Evolutionary conservation across 768 basidiomycete species (phyloP).

Genomic region (Amanita inopinata): DNA sequence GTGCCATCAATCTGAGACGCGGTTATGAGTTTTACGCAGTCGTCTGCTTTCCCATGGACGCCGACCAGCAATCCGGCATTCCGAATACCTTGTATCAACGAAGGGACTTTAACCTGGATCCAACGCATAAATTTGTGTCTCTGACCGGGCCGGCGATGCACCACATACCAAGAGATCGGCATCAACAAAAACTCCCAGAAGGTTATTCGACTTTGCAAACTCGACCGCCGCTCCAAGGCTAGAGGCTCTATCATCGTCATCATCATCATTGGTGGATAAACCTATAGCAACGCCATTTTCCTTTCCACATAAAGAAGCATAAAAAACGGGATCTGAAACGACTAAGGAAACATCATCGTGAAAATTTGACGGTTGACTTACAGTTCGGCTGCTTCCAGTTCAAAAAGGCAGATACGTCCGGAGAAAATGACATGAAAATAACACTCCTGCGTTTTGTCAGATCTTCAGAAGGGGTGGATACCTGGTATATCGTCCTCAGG

Average conservation of each 20-base stretch:
- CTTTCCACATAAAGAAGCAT: constrained; percentile 81
- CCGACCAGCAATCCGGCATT: constrained; percentile 85
- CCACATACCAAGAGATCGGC: constrained; percentile 76
- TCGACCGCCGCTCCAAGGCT: constrained; percentile 89
- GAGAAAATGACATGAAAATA: constrained; percentile 88
- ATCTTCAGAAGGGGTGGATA: constrained; percentile 40
- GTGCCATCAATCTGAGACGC: constrained; percentile 31
- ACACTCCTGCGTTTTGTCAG: constrained; percentile 60
- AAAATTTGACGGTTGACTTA: constrained; percentile 26
- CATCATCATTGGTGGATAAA: constrained; percentile 29
- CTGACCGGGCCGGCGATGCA: constrained; percentile 6
- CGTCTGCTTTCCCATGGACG: constrained; percentile 57
- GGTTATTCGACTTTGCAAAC: constrained; percentile 86
- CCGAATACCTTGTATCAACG: constrained; percentile 79
- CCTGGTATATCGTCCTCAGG: constrained; percentile 72
- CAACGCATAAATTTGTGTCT: constrained; percentile 1
- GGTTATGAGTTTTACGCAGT: constrained; percentile 24
- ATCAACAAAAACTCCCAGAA: constrained; percentile 87
- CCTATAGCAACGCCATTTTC: constrained; percentile 28
- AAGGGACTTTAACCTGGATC: constrained; percentile 86
- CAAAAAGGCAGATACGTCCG: constrained; percentile 79
- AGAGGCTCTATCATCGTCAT: constrained; percentile 41
- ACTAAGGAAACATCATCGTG: constrained; percentile 7
- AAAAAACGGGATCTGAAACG: constrained; percentile 83
- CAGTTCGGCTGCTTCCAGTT: constrained; percentile 99